phyloP scores from a whole-genome alignment of 371 early-diverging fungal genomes.

The Cladochytrium tenue region DNA sequence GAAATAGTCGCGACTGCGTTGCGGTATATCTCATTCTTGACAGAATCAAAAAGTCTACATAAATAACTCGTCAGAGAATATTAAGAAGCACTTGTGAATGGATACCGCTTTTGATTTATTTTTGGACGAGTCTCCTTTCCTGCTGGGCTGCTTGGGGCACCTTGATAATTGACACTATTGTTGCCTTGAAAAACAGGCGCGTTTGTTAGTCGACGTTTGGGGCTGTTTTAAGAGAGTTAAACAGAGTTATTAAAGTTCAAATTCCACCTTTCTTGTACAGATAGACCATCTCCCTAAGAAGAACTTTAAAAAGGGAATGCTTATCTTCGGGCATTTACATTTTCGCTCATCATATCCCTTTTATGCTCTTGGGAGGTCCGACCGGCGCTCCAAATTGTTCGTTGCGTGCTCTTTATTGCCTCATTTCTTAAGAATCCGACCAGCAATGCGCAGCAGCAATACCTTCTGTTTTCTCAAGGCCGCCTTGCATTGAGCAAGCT shows the following conservation, averaged over 20 bases:
- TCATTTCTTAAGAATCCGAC: not conserved
- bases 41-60: conserved; percentile 33
- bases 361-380: too few species aligned
- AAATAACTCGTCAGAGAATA: too few species aligned
- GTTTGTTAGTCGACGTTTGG: not conserved
- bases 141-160: not conserved
- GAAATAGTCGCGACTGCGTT: conserved; percentile 35
- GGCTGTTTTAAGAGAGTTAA: not conserved
- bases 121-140: not conserved
- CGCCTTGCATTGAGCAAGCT: conserved; percentile 11
- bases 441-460: not conserved
- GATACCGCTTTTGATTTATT: conserved; percentile 1
- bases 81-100: not conserved
- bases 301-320: too few species aligned
- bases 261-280: not conserved
- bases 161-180: not conserved
- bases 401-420: not conserved
- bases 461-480: conserved; percentile 14
- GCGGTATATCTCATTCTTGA: conserved; percentile 36
- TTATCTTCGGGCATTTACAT: too few species aligned
- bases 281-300: not conserved
- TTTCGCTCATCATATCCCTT: too few species aligned
- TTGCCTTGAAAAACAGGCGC: not conserved
- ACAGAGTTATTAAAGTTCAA: too few species aligned
- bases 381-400: too few species aligned